Percentiles rank a stretch among this genome's conserved stretches.
phyloP scores from a whole-genome alignment of 768 basidiomycete species.

The Psilocybe cyanescens region DNA sequence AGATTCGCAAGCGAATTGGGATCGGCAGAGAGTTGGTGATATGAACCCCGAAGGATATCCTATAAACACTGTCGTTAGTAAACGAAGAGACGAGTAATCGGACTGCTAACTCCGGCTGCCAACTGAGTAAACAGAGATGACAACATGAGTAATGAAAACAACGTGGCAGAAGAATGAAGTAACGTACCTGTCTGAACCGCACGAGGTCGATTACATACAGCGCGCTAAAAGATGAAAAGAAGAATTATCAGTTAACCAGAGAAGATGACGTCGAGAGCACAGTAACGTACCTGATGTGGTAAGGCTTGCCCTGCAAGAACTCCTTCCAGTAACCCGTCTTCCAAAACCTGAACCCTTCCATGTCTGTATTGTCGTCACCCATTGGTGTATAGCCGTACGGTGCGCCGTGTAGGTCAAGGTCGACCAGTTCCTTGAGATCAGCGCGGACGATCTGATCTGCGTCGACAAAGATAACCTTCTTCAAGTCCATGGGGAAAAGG shows the following conservation, averaged over 20 bases:
- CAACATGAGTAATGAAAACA: background rate
- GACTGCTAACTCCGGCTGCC: conserved; percentile 50
- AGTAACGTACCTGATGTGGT: conserved; percentile 86
- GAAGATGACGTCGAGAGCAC: conserved; percentile 1
- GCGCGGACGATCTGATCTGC: conserved; percentile 97
- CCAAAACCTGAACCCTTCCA: conserved; percentile 99
- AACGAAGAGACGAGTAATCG: background rate
- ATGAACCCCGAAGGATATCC: conserved; percentile 91
- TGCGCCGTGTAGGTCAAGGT: conserved; percentile 88
- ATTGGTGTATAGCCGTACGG: conserved; percentile 98
- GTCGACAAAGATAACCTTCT: conserved; percentile 99
- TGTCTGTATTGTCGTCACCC: conserved; percentile 93
- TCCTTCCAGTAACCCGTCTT: conserved; percentile 97
- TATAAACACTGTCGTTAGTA: conserved; percentile 27
- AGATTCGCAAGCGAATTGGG: conserved; percentile 93
- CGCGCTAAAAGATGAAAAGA: conserved; percentile 55
- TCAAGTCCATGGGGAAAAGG: conserved; percentile 97
- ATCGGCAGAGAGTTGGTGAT: conserved; percentile 93
- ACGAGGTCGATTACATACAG: conserved; percentile 96
- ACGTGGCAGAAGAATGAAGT: background rate
- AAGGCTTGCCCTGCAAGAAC: conserved; percentile 79
- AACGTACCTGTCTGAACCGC: conserved; percentile 65
- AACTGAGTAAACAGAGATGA: conserved; percentile 43
- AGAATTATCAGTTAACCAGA: conserved; percentile 8
- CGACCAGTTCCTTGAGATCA: conserved; percentile 95